Base-by-base conservation (phyloP, 2,329 filamentous ascomycete genomes). In the Botrytis medusae region DNA sequence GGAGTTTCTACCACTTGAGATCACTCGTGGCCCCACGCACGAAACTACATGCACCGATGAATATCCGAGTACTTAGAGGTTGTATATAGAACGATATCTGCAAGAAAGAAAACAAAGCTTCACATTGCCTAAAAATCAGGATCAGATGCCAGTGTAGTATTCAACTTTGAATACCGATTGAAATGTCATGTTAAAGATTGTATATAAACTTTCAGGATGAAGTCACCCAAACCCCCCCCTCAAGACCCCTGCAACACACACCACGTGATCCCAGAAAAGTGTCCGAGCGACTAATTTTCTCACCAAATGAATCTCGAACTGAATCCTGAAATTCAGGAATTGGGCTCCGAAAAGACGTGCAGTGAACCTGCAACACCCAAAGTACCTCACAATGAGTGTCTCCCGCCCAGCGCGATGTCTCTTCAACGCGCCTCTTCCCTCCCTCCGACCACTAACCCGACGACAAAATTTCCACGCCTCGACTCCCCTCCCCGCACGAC, bases 401-500 rank as follows among this genome's bases (percentile, higher is more conserved):
- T 80, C 83, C 78, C 82, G 84, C 65, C 83, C 85, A 51, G 82
- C 84, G 75, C 82, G 83, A 82, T 87, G 86, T 79, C 81, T 87
- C 71, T 84, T 87, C 75, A 85, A 84, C 81, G 83, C 81, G 77
- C 84, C 85, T 75, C 79, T 83, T 72, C 76, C 80, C 63, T 69
- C 69, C 25, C 78, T 82, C 20, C 80, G 81, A 76, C 80, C 83
- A 77, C 82, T 82, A 74, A 78, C 84, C 59, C 82, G 83, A 78
- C 84, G 83, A 77, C 85, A 84, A 79, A 83, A 84, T 78, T 86
- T 87, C 80, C 85, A 87, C 77, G 77, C 82, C 29, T 83, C 85
- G 29, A 80, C 82, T 62, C 81, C 80, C 68, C 81, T 83, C 74
- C 77, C 76, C 64, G 76, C 78, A 69, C 79, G 82, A 78, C 80